Conservation (phyloP, 116 monocot species). For the Posidonia oceanica region DNA sequence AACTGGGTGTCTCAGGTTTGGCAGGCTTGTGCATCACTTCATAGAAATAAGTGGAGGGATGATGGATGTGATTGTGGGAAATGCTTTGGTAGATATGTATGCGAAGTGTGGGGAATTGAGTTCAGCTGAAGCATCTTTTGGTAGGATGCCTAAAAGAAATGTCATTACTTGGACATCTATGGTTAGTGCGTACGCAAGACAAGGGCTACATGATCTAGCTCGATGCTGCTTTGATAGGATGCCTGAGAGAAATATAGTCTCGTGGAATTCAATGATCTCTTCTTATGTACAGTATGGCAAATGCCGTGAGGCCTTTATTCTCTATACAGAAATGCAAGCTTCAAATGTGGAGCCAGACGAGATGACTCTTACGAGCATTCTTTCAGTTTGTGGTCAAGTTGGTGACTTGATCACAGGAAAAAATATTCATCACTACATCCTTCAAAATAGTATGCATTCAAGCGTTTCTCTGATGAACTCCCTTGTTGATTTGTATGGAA, state of each 20-base stretch:
- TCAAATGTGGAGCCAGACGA: constrained; percentile 32
- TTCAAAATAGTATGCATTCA: constrained; percentile 16
- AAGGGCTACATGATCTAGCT: constrained; percentile 31
- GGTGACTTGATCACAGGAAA: constrained; percentile 40
- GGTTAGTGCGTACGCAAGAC: constrained; percentile 26
- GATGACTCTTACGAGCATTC: constrained; percentile 23
- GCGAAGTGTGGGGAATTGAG: constrained; percentile 42
- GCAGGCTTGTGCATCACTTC: constrained; percentile 23
- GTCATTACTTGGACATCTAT: constrained; percentile 52
- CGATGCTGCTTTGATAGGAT: constrained; percentile 33
- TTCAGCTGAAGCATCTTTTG: constrained; percentile 24
- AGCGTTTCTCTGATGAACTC: constrained; percentile 22
- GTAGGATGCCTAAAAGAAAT: constrained; percentile 30
- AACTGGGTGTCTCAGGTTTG: constrained; percentile 14
- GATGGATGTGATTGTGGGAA: constrained; percentile 33
- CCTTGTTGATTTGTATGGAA: constrained; percentile 55
- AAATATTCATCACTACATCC: constrained; percentile 24
- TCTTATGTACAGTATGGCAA: constrained; percentile 25
- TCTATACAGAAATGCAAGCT: constrained; percentile 27
- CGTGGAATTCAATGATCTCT: constrained; percentile 59
- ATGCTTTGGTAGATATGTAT: constrained; percentile 61
- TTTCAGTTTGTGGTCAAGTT: constrained; percentile 44
- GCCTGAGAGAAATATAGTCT: constrained; percentile 28
- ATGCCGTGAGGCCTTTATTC: constrained; percentile 20
- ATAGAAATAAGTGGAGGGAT: constrained; percentile 10